phyloP scores from a whole-genome alignment of 164 flowering plant genomes.

The Magnolia changhungtana region DNA sequence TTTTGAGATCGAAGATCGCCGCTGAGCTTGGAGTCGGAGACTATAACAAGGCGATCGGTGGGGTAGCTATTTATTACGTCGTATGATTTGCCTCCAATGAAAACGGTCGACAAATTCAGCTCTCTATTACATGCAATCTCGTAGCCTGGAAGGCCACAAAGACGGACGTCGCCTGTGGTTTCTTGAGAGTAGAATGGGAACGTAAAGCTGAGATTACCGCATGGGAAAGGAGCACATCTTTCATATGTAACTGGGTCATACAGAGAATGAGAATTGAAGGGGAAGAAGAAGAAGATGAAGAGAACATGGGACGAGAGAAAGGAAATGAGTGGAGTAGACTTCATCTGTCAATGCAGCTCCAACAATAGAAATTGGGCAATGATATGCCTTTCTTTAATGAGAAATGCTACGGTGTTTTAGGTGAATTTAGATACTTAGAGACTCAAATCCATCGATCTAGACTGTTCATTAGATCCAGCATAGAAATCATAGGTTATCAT shows the following conservation, averaged over 20 bases:
- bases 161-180: too few relatives aligned
- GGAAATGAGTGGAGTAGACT: neutral
- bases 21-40: neutral
- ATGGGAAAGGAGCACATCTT: constrained; percentile 11
- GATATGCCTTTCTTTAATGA: too few relatives aligned
- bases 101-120: neutral
- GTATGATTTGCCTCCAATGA: neutral
- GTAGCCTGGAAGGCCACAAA: constrained; percentile 7
- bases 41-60: neutral
- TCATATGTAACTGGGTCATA: neutral
- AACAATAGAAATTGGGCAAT: too few relatives aligned
- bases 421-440: too few relatives aligned
- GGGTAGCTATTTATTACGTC: neutral
- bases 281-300: neutral
- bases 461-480: too few relatives aligned
- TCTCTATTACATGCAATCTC: neutral
- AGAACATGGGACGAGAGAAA: neutral
- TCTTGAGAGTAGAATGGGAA: constrained; percentile 19
- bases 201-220: constrained; percentile 18
- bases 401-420: too few relatives aligned
- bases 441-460: too few relatives aligned
- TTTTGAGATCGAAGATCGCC: neutral
- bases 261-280: neutral
- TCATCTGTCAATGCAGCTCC: neutral
- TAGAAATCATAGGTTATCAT: too few relatives aligned